Conservation (phyloP, 2,329 filamentous ascomycete species). For the Aspergillus tamarii region DNA sequence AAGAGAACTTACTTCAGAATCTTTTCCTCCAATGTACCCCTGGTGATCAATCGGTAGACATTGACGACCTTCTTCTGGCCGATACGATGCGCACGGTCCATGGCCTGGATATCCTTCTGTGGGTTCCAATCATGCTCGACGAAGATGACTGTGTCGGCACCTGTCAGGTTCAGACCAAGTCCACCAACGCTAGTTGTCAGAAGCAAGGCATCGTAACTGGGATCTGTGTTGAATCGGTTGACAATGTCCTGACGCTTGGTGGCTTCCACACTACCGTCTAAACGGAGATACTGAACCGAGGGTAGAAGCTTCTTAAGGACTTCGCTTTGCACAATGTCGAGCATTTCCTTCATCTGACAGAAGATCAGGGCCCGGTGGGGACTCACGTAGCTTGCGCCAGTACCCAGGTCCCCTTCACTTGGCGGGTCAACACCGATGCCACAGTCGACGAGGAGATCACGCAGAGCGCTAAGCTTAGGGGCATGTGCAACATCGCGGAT, state of each 20-base stretch:
- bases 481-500: constrained; percentile 86
- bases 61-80: constrained; percentile 99
- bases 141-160: constrained; percentile 97
- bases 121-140: constrained; percentile 99
- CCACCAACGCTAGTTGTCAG: constrained; percentile 95
- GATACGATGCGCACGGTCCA: constrained; percentile 97
- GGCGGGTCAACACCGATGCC: constrained; percentile 80
- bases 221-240: constrained; percentile 98
- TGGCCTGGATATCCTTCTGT: constrained; percentile 96
- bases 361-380: constrained; percentile 95
- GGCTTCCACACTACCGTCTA: constrained; percentile 91
- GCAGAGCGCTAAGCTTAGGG: constrained; percentile 86
- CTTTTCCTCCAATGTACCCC: constrained; percentile 97
- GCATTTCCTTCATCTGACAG: constrained; percentile 99
- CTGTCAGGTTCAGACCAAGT: constrained; percentile 90
- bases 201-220: constrained; percentile 90
- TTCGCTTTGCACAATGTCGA: constrained; percentile 96
- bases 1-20: constrained; percentile 70
- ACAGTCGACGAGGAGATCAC: constrained; percentile 95
- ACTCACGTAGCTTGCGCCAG: constrained; percentile 78
- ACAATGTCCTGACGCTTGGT: constrained; percentile 95
- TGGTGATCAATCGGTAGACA: constrained; percentile 93
- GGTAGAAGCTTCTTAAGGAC: constrained; percentile 91
- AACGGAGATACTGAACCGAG: constrained; percentile 86
- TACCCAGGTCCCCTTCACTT: constrained; percentile 57